Percentiles rank a stretch among this genome's conserved stretches.
Conservation (phyloP, 2,329 filamentous ascomycete species). For the Diaporthe batatas region DNA sequence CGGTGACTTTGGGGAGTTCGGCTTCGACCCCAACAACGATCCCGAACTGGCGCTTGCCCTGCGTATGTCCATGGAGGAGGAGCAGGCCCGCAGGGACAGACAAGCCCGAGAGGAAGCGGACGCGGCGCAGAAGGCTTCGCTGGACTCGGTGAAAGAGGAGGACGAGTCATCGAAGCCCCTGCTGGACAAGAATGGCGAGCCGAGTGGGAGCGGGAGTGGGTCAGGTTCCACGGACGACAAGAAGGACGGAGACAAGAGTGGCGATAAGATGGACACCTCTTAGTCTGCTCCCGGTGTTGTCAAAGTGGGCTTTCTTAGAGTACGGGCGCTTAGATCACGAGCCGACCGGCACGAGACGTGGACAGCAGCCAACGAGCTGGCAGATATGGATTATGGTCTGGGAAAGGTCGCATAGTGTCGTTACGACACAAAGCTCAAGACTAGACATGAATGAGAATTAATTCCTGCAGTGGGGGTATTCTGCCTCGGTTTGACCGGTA, state of each 20-base stretch:
- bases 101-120: conserved; percentile 80
- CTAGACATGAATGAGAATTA: conserved; percentile 38
- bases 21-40: conserved; percentile 90
- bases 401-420: neutral
- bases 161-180: conserved; percentile 75
- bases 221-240: conserved; percentile 60
- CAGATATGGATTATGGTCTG: conserved; percentile 3
- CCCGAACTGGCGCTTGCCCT: conserved; percentile 94
- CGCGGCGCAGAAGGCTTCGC: conserved; percentile 77
- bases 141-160: conserved; percentile 88
- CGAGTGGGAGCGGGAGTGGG: conserved; percentile 69
- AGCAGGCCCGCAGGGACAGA: conserved; percentile 82
- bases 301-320: conserved; percentile 14
- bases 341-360: conserved; percentile 4
- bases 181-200: conserved; percentile 73
- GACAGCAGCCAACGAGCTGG: conserved; percentile 21
- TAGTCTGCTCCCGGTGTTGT: conserved; percentile 54
- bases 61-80: conserved; percentile 98
- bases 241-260: conserved; percentile 58
- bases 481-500: conserved; percentile 8
- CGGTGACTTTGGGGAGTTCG: conserved; percentile 81
- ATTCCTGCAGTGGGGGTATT: conserved; percentile 32
- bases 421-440: conserved; percentile 33
- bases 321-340: neutral
- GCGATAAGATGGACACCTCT: conserved; percentile 93